Evolutionary conservation across 768 basidiomycete genomes (phyloP).

Genomic region (Macrolepiota albuminosa): DNA sequence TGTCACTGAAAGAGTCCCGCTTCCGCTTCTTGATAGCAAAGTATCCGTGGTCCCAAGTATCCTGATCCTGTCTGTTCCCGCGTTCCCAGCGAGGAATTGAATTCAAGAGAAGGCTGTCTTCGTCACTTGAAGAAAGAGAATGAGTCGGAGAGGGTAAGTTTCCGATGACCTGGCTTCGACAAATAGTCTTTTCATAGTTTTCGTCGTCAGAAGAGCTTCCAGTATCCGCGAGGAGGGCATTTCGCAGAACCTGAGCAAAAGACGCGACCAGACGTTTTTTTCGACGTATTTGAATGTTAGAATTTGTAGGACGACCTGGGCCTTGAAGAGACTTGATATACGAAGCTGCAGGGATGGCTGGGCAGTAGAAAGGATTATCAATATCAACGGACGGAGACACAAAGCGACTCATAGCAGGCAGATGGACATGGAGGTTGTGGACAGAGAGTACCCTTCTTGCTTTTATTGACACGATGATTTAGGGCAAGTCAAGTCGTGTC

Average conservation of each 20-base stretch:
- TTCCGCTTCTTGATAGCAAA: slow-evolving; percentile 22
- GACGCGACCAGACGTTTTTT: slow-evolving; percentile 22
- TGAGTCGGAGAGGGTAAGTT: not conserved
- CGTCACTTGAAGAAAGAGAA: slow-evolving; percentile 14
- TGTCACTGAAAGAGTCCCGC: not conserved
- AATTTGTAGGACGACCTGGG: slow-evolving; percentile 17
- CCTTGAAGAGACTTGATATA: slow-evolving; percentile 44
- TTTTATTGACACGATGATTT: not conserved
- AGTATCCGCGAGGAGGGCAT: slow-evolving; percentile 18
- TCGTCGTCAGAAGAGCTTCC: slow-evolving; percentile 16
- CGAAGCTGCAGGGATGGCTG: slow-evolving; percentile 38
- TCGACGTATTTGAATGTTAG: slow-evolving; percentile 8
- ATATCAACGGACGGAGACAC: slow-evolving; percentile 38
- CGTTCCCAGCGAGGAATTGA: slow-evolving; percentile 18
- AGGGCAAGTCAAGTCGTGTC: slow-evolving; percentile 2
- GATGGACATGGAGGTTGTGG: not conserved
- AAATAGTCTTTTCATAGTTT: not conserved
- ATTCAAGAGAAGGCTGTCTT: slow-evolving; percentile 6
- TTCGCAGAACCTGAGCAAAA: slow-evolving; percentile 29
- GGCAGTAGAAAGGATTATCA: slow-evolving; percentile 59
- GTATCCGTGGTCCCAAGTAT: slow-evolving; percentile 13
- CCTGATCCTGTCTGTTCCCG: slow-evolving; percentile 12
- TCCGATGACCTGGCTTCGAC: not conserved
- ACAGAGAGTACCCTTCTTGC: not conserved
- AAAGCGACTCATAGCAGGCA: slow-evolving; percentile 4